A percentile compares a stretch with the other conserved stretches of the same genome.
These are phyloP conservation scores for Periconia digitata DNA, from an alignment of 2,329 filamentous ascomycete species.

Conservation along the genomic window DNA sequence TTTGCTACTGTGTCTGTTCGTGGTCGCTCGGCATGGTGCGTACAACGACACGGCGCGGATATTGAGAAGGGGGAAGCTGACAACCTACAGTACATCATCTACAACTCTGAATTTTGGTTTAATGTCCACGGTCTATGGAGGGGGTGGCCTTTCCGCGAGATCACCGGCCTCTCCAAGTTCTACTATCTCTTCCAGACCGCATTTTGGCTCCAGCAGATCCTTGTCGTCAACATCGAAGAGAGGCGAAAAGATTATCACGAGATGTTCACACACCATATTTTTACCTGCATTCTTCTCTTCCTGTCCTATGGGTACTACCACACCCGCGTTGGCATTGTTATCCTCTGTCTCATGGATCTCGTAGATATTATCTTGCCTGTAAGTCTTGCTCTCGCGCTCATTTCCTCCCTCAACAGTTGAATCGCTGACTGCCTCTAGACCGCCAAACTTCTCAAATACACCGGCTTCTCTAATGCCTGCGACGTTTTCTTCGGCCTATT, in stretches of 20 bases:
- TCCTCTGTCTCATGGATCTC: constrained; percentile 90
- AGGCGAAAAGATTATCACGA: constrained; percentile 92
- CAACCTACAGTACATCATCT: constrained; percentile 71
- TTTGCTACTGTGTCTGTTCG: constrained; percentile 79
- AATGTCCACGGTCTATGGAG: constrained; percentile 80
- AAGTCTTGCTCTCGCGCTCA: constrained; percentile 6
- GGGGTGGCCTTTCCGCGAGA: constrained; percentile 77
- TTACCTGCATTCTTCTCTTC: constrained; percentile 80
- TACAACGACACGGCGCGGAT: constrained; percentile 9
- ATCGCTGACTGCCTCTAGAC: constrained; percentile 54
- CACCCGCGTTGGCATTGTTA: constrained; percentile 83
- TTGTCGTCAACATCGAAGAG: constrained; percentile 94
- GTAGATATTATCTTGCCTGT: constrained; percentile 88
- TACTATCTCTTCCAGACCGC: constrained; percentile 90
- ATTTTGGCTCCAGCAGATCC: constrained; percentile 92
- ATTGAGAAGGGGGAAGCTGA: constrained; percentile 13
- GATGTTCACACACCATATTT: constrained; percentile 93
- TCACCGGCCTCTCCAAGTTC: constrained; percentile 74
- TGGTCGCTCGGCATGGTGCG: constrained; percentile 81
- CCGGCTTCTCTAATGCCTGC: constrained; percentile 73
- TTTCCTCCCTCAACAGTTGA: not conserved
- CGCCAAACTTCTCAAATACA: constrained; percentile 89
- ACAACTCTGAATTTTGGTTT: constrained; percentile 74
- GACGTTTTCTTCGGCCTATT: constrained; percentile 85
- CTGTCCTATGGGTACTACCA: constrained; percentile 85